Evolutionary conservation across 306 rosid species (phyloP).

Genomic region (Erythrophleum fordii): DNA sequence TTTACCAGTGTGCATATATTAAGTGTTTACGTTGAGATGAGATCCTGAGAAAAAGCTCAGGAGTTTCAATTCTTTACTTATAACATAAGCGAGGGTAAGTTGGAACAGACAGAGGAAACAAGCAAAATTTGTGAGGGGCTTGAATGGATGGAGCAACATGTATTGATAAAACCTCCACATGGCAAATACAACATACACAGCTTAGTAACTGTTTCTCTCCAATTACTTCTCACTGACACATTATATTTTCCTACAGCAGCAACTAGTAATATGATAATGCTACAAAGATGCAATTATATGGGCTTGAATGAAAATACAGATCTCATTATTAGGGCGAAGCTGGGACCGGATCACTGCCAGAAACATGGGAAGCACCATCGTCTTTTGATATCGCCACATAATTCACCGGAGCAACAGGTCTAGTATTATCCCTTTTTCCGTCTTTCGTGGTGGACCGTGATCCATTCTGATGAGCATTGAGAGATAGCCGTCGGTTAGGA

Average conservation of each 20-base stretch:
- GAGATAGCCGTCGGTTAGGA: slow-evolving; percentile 85
- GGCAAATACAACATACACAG: slow-evolving; percentile 52
- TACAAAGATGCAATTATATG: slow-evolving; percentile 49
- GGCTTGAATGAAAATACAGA: slow-evolving; percentile 35
- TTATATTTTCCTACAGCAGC: slow-evolving; percentile 62
- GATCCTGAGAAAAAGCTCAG: neutral
- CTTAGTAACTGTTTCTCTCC: slow-evolving; percentile 44
- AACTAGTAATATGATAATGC: slow-evolving; percentile 56
- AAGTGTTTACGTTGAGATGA: neutral
- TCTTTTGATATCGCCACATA: slow-evolving; percentile 87
- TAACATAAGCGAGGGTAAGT: neutral
- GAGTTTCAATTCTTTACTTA: neutral
- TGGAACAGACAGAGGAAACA: neutral
- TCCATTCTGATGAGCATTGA: slow-evolving; percentile 89
- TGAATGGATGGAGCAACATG: slow-evolving; percentile 34
- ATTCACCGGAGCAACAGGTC: slow-evolving; percentile 83
- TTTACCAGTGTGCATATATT: too few relatives aligned
- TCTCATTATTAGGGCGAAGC: slow-evolving; percentile 64
- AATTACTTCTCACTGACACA: slow-evolving; percentile 50
- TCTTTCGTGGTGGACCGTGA: slow-evolving; percentile 74
- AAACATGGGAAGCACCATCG: slow-evolving; percentile 77
- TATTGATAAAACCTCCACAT: slow-evolving; percentile 49
- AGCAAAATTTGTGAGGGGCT: neutral
- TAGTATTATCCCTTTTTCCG: slow-evolving; percentile 63
- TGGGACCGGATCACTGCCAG: slow-evolving; percentile 72